phyloP scores from a whole-genome alignment of 2,329 filamentous ascomycete species.

The Chaetomium strumarium region DNA sequence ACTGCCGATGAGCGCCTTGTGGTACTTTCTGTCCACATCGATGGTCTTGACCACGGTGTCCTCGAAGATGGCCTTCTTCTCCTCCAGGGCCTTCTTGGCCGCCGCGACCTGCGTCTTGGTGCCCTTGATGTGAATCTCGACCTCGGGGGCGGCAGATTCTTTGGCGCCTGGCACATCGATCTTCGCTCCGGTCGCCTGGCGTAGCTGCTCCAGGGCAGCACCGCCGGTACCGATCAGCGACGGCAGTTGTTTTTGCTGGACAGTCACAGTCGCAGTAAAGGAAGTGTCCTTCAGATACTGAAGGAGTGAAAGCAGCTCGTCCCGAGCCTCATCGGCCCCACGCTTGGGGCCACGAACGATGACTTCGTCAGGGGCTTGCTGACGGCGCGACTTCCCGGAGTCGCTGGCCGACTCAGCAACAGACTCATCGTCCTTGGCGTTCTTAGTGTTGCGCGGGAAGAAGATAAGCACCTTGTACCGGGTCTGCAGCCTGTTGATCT shows the following conservation, averaged over 20 bases:
- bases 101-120: constrained; percentile 86
- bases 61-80: constrained; percentile 82
- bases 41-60: constrained; percentile 80
- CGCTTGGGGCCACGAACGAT: constrained; percentile 85
- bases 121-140: constrained; percentile 87
- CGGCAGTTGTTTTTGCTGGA: constrained; percentile 89
- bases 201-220: constrained; percentile 82
- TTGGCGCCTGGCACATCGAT: constrained; percentile 85
- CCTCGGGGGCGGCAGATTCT: constrained; percentile 63
- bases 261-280: constrained; percentile 68
- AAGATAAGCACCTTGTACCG: constrained; percentile 93
- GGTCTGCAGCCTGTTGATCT: constrained; percentile 87
- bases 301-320: constrained; percentile 82
- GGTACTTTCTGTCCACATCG: constrained; percentile 90
- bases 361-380: constrained; percentile 83
- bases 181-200: constrained; percentile 75
- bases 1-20: constrained; percentile 81
- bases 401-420: constrained; percentile 65
- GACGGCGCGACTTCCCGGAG: constrained; percentile 55
- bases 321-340: constrained; percentile 84
- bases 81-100: constrained; percentile 83
- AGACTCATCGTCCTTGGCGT: constrained; percentile 62
- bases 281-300: constrained; percentile 90
- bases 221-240: constrained; percentile 89
- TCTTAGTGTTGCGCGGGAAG: constrained; percentile 69